Evolutionary conservation across 495 filamentous ascomycete genomes (phyloP).

Genomic region (Penicillium lividum): DNA sequence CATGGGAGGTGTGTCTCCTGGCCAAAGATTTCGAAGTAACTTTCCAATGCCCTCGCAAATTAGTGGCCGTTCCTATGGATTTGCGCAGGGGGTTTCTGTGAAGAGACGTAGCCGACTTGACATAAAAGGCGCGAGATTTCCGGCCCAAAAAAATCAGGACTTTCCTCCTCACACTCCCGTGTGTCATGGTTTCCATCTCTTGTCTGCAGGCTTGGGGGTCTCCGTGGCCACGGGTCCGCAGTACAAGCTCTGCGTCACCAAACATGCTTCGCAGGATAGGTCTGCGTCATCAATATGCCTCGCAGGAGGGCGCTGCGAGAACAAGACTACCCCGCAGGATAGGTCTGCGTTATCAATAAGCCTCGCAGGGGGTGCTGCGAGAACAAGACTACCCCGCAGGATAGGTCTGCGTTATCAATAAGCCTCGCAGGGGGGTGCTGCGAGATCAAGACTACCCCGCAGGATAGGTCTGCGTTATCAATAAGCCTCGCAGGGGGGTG

Average conservation of each 20-base stretch:
- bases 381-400: too few species aligned
- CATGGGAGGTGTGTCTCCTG: not conserved
- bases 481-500: too few species aligned
- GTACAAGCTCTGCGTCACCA: slow-evolving; percentile 1
- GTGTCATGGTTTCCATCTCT: slow-evolving; percentile 5
- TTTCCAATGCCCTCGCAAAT: not conserved
- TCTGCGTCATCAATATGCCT: too few species aligned
- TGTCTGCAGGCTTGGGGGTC: slow-evolving; percentile 7
- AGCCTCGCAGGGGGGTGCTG: too few species aligned
- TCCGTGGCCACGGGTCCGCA: slow-evolving; percentile 1
- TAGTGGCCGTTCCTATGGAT: not conserved
- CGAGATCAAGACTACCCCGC: too few species aligned
- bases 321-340: too few species aligned
- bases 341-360: too few species aligned
- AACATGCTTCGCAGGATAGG: slow-evolving; percentile 1
- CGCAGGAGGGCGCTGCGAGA: too few species aligned
- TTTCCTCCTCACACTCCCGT: not conserved
- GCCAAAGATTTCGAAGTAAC: not conserved
- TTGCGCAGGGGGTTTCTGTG: not conserved
- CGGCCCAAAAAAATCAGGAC: not conserved
- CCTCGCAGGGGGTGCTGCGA: too few species aligned
- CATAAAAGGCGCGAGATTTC: not conserved
- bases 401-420: too few species aligned
- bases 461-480: too few species aligned
- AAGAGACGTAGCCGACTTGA: not conserved